Conservation (phyloP, 1,139 yeast genomes). For the Pichia sp. region DNA sequence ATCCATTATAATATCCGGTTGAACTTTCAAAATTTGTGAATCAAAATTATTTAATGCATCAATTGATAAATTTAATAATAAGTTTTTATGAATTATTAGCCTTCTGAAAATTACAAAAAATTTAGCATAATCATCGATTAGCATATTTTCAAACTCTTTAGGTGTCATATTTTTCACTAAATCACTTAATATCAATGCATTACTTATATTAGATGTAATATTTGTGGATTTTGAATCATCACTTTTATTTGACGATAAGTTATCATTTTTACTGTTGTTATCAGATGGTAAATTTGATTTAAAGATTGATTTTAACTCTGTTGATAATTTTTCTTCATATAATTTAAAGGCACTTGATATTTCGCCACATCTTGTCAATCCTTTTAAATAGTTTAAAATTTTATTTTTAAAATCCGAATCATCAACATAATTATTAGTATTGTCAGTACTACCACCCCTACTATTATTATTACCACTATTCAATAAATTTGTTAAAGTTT, state of each 20-base stretch:
- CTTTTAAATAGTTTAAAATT: slow-evolving; percentile 43
- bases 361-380: slow-evolving; percentile 58
- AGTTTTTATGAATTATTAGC: slow-evolving; percentile 70
- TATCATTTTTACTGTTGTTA: slow-evolving; percentile 20
- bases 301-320: slow-evolving; percentile 69
- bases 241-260: slow-evolving; percentile 17
- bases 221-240: slow-evolving; percentile 25
- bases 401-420: slow-evolving; percentile 33
- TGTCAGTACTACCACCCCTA: not conserved
- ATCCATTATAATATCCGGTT: slow-evolving; percentile 40
- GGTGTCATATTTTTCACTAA: slow-evolving; percentile 58
- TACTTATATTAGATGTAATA: slow-evolving; percentile 14
- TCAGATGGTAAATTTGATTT: slow-evolving; percentile 53
- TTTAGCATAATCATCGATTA: slow-evolving; percentile 53
- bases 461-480: slow-evolving; percentile 5
- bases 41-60: slow-evolving; percentile 38
- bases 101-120: slow-evolving; percentile 70
- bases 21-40: slow-evolving; percentile 27
- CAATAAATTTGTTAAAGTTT: slow-evolving; percentile 46
- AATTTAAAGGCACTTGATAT: slow-evolving; percentile 55
- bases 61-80: slow-evolving; percentile 67
- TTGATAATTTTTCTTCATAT: slow-evolving; percentile 62
- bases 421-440: slow-evolving; percentile 28
- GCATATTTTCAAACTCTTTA: slow-evolving; percentile 67
- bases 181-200: slow-evolving; percentile 23